Percentiles rank a stretch among this genome's conserved stretches.
Conservation (phyloP, 2,329 filamentous ascomycete genomes). For the Chaetomium globosum region DNA sequence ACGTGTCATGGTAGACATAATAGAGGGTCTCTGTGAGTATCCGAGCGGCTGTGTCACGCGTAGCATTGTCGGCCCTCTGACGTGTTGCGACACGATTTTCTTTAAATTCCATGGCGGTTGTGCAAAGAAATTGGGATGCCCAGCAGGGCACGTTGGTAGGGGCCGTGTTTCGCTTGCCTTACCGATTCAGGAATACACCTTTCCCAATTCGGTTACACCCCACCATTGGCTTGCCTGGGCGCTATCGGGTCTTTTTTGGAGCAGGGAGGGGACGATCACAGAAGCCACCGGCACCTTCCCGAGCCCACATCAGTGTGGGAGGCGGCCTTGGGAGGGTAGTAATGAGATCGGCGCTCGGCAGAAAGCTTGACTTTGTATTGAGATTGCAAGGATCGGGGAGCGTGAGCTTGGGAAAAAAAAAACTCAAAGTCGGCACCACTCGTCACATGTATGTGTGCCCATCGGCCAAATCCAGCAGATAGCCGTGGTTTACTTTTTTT, state of each 20-base stretch:
- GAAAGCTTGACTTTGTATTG: neutral
- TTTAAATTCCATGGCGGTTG: neutral
- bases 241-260: neutral
- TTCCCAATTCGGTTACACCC: neutral
- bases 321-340: neutral
- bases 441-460: neutral
- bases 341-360: neutral
- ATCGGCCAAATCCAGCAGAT: neutral
- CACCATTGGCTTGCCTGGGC: neutral
- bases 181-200: neutral
- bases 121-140: conserved; percentile 7
- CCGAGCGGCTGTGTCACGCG: conserved; percentile 9
- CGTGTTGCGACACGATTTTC: conserved; percentile 23
- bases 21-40: conserved; percentile 1
- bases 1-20: neutral
- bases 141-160: neutral
- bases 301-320: neutral
- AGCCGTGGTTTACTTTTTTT: neutral
- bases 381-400: neutral
- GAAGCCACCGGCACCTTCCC: conserved; percentile 9
- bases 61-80: conserved; percentile 1
- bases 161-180: neutral
- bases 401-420: neutral
- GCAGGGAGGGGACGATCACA: neutral
- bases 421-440: neutral